Evolutionary conservation across 805 yeast genomes (phyloP), one percentile per base, ranked within the genome.

Genomic region (Ogataea pignaliae): DNA sequence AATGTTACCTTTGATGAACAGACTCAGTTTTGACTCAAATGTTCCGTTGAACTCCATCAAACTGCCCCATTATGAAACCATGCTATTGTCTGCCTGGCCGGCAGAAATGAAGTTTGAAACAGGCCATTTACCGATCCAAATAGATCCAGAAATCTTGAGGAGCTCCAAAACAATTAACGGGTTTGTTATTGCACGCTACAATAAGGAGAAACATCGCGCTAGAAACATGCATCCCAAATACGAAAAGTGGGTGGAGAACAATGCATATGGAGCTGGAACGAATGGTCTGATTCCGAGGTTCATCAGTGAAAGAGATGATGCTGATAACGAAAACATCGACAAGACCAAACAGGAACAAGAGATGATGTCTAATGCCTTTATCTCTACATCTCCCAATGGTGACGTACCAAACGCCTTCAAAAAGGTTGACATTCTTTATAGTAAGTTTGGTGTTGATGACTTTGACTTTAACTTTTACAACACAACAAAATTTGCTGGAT

Each of bases 391-490:
- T 2, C 30, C 52, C 1, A 54, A 66, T 44, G 68, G 75, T 55
- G 59, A 65, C 31, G 71, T 81, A 1, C 96, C 97, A 1, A 82
- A 83, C 41, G 85, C 90, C 31, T 91, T 84, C 66, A 70, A 81
- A 34, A 79, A 81, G 53, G 69, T 88, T 37, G 85, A 83, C 47
- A 86, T 91, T 42, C 76, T 83, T 35, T 91, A 90, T 63, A 85
- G 95, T 44, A 83, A 79, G 55, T 91, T 88, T 63, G 99, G 99
- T 26, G 89, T 93, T 29, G 88, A 85, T 53, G 97, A 89, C 62
- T 93, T 93, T 65, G 97, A 91, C 66, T 91, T 93, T 60, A 82
- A 78, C 42, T 84, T 81, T 55, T 91, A 85, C 69, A 91, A 91
- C 59, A 71, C 72, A 34, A 85, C 97, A 0, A 48, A 57, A 1